Evolutionary conservation across 2,329 filamentous ascomycete genomes (phyloP), one percentile per base, ranked within the genome.

Genomic region (Incumbomyces delicatus): DNA sequence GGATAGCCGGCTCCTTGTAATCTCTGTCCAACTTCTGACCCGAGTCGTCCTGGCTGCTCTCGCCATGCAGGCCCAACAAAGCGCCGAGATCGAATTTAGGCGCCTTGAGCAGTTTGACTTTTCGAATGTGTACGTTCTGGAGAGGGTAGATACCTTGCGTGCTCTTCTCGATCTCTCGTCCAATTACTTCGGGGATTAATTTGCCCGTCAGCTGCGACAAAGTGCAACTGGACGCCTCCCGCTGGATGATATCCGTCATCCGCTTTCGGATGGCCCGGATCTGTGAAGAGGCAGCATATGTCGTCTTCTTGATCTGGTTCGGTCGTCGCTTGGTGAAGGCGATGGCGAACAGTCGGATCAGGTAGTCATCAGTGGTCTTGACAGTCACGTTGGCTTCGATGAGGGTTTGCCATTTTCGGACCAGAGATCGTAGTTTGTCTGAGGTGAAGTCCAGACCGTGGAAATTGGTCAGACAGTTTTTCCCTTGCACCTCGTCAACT

Each of bases 281-380:
- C 77, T 98, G 92, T 58, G 92, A 96, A 58, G 87, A 88, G 58
- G 84, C 84, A 61, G 92, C 92, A 69, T 98, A 98, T 69, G 92
- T 98, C 65, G 92, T 98, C 86, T 96, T 98, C 86, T 95, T 95
- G 80, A 98, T 90, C 81, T 98, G 92, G 80, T 96, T 98, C 63
- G 87, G 88, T 67, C 92, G 85, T 73, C 88, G 81, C 85, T 96
- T 96, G 74, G 92, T 98, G 81, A 98, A 98, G 63, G 87, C 92
- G 63, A 98, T 98, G 71, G 87, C 87, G 78, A 98, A 98, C 63
- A 98, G 83, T 66, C 92, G 87, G 75, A 98, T 81, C 70, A 96
- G 89, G 80, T 98, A 96, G 76, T 98, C 92, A 70, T 98, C 92
- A 70, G 92, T 96, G 64, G 92, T 96, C 86, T 96, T 96, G 79